phyloP scores from a whole-genome alignment of 305 asterid genomes.

The Fraxinus latifolia region DNA sequence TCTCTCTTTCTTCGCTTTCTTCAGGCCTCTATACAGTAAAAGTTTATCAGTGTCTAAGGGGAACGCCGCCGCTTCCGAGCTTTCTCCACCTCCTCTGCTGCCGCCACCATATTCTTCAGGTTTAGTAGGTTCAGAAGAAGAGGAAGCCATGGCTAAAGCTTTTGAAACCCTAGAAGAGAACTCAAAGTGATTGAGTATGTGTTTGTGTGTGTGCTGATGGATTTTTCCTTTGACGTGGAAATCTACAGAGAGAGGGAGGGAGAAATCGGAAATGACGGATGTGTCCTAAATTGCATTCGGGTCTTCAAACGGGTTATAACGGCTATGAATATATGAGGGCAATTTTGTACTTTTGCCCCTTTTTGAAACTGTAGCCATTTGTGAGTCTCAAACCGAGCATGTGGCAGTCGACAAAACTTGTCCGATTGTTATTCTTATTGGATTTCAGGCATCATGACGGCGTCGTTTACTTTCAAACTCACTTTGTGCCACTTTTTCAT shows the following conservation, averaged over 20 bases:
- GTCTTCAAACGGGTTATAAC: slow-evolving; percentile 32
- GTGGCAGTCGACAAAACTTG: not conserved
- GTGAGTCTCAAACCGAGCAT: not conserved
- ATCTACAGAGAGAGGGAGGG: slow-evolving; percentile 25
- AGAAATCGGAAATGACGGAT: slow-evolving; percentile 30
- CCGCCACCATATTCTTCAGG: slow-evolving; percentile 37
- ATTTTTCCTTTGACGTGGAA: slow-evolving; percentile 30
- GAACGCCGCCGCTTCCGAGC: slow-evolving; percentile 34
- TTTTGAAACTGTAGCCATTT: slow-evolving; percentile 23
- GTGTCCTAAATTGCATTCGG: slow-evolving; percentile 27
- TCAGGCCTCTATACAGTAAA: slow-evolving; percentile 65
- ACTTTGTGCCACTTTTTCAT: not conserved
- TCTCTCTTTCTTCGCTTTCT: slow-evolving; percentile 88
- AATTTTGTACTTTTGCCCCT: not conserved
- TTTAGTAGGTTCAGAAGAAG: slow-evolving; percentile 66
- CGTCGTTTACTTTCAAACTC: not conserved
- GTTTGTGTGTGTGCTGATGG: not conserved
- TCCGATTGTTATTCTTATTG: not conserved
- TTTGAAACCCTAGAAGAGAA: slow-evolving; percentile 25
- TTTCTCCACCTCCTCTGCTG: slow-evolving; percentile 38
- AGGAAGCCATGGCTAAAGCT: slow-evolving; percentile 59
- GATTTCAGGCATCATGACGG: not conserved
- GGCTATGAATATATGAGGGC: slow-evolving; percentile 45
- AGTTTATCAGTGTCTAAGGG: slow-evolving; percentile 49
- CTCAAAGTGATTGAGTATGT: slow-evolving; percentile 14